Evolutionary conservation across 257 asterid genomes (phyloP).

Genomic region (Solanum dulcamara): DNA sequence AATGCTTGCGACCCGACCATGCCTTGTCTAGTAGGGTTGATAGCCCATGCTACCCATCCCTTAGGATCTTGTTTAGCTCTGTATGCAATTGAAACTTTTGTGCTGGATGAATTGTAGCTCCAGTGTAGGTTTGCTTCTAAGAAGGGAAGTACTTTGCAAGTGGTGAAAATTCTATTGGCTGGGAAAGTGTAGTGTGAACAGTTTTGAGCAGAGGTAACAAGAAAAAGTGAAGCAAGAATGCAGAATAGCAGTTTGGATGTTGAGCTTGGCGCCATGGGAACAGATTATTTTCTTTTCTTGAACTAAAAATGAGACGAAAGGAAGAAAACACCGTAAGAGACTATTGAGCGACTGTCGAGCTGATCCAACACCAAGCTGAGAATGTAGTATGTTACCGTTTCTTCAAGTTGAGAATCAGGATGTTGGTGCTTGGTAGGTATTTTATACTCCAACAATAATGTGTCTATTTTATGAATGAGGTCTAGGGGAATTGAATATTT

Average conservation of each 20-base stretch:
- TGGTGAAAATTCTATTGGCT: conserved; percentile 7
- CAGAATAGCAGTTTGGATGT: background rate
- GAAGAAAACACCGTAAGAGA: background rate
- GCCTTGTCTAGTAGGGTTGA: conserved; percentile 55
- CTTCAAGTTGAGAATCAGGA: background rate
- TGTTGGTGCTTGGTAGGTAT: background rate
- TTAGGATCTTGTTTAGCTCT: conserved; percentile 27
- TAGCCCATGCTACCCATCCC: conserved; percentile 93
- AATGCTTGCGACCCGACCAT: conserved; percentile 85
- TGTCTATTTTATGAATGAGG: background rate
- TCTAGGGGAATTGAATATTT: background rate
- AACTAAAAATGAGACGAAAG: background rate
- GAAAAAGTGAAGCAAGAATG: background rate
- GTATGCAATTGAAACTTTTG: conserved; percentile 27
- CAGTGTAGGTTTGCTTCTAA: conserved; percentile 33
- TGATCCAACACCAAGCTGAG: background rate
- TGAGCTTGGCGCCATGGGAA: background rate
- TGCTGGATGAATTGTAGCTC: conserved; percentile 26
- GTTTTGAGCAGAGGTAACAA: conserved; percentile 9
- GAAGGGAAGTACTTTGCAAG: conserved; percentile 27
- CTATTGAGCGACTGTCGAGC: background rate
- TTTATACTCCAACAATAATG: background rate
- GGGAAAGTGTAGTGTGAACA: conserved; percentile 33
- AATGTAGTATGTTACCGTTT: background rate
- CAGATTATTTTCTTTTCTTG: background rate